These are phyloP conservation scores for Mitragyna speciosa DNA, from an alignment of 257 asterid species.

Conservation along the genomic window DNA sequence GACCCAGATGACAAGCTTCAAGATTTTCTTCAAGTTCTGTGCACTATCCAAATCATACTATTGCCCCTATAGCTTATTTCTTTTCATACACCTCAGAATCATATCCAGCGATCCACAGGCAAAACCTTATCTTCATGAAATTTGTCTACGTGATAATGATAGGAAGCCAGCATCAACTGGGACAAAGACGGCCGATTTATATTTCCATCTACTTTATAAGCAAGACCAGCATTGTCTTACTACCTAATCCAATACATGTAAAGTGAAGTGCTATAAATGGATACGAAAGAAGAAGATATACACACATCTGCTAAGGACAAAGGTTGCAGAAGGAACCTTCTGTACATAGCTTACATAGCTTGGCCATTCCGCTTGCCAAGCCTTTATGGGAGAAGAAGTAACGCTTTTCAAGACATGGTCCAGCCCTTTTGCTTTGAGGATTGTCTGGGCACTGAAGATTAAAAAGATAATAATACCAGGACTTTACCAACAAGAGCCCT, in stretches of 20 bases:
- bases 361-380: neutral
- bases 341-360: neutral
- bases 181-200: neutral
- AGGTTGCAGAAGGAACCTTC: neutral
- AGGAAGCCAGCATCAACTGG: neutral
- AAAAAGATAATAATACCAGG: slow-evolving; percentile 53
- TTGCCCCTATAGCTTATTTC: no score
- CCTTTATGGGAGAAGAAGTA: slow-evolving; percentile 59
- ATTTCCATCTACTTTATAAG: neutral
- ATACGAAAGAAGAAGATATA: neutral
- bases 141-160: neutral
- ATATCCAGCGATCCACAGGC: neutral
- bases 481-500: slow-evolving; percentile 52
- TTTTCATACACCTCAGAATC: neutral
- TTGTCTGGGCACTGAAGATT: slow-evolving; percentile 53
- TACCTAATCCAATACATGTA: neutral
- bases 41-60: neutral
- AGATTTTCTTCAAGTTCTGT: neutral
- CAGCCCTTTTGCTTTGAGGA: slow-evolving; percentile 57
- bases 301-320: neutral
- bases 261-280: neutral
- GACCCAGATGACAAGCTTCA: neutral
- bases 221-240: neutral
- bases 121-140: no score
- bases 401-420: slow-evolving; percentile 71